phyloP scores from a whole-genome alignment of 225 moss, liverwort and hornwort genomes.

The Anthoceros angustus region DNA sequence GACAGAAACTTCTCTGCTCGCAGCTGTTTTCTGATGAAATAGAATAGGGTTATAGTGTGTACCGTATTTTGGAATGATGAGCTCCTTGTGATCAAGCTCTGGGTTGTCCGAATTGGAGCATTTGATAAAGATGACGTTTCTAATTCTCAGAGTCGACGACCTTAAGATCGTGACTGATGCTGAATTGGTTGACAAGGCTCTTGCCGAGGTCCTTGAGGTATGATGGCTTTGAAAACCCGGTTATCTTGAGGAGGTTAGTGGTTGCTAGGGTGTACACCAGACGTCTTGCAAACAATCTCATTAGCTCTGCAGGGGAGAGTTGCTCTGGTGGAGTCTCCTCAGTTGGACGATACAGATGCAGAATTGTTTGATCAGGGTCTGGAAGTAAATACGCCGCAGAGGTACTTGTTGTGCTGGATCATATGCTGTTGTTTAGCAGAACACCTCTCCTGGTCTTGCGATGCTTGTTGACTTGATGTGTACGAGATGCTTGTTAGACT shows the following conservation, averaged over 20 bases:
- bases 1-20: not conserved
- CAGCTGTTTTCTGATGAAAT: not conserved
- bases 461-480: not conserved
- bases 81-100: not conserved
- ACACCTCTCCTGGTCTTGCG: not conserved
- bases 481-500: not conserved
- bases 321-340: not conserved
- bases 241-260: not conserved
- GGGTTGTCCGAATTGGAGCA: not conserved
- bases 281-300: not conserved
- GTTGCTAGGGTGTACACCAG: constrained; percentile 5
- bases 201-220: constrained; percentile 56
- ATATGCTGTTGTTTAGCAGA: not conserved
- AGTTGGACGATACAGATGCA: not conserved
- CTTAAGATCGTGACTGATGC: constrained; percentile 79
- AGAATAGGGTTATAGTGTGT: not conserved
- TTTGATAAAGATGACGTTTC: not conserved
- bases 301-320: not conserved
- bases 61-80: not conserved
- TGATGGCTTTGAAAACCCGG: not conserved
- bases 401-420: not conserved
- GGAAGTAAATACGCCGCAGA: too few species aligned
- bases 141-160: constrained; percentile 39
- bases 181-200: constrained; percentile 64
- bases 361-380: not conserved